Percentiles rank a stretch among this genome's conserved stretches.
Evolutionary conservation across 2,329 filamentous ascomycete genomes (phyloP).

Genomic region (Niveomyces coronatus): DNA sequence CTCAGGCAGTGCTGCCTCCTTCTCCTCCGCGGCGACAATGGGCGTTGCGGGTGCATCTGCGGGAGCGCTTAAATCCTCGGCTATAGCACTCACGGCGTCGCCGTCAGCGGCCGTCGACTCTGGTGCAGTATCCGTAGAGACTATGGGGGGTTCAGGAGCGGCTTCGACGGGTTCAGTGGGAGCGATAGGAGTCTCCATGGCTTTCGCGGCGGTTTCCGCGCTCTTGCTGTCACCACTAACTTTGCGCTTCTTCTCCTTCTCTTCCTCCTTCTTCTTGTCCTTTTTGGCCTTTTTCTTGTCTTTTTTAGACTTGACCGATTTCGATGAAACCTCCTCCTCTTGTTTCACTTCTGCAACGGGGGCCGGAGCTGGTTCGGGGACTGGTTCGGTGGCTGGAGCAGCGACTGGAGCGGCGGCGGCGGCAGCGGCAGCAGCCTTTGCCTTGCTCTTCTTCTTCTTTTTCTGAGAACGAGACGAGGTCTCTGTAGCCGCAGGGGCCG

Average conservation of each 20-base stretch:
- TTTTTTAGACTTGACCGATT: constrained; percentile 11
- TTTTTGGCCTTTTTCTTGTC: constrained; percentile 16
- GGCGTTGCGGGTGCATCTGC: constrained; percentile 1
- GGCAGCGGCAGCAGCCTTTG: constrained; percentile 3
- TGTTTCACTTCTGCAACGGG: constrained; percentile 6
- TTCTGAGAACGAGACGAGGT: constrained; percentile 6
- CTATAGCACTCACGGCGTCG: neutral
- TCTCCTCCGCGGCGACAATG: neutral
- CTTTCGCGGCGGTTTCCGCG: constrained; percentile 1
- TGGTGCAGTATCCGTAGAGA: too few species aligned
- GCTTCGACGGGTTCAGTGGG: neutral
- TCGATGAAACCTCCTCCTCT: constrained; percentile 4
- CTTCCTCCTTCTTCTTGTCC: constrained; percentile 11
- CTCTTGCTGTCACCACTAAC: constrained; percentile 9
- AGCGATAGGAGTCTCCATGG: neutral
- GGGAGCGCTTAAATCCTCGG: neutral
- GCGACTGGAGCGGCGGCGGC: too few species aligned
- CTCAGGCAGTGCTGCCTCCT: constrained; percentile 7
- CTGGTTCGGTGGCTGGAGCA: too few species aligned
- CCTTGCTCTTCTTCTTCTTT: constrained; percentile 14
- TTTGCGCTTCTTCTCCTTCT: constrained; percentile 12
- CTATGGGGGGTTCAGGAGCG: too few species aligned
- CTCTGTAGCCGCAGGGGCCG: constrained; percentile 4
- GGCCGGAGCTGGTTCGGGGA: too few species aligned
- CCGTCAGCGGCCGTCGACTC: constrained; percentile 2